Evolutionary conservation across 805 yeast species (phyloP), one percentile per base, ranked within the genome.

Genomic region (Saturnispora kantuleensis): DNA sequence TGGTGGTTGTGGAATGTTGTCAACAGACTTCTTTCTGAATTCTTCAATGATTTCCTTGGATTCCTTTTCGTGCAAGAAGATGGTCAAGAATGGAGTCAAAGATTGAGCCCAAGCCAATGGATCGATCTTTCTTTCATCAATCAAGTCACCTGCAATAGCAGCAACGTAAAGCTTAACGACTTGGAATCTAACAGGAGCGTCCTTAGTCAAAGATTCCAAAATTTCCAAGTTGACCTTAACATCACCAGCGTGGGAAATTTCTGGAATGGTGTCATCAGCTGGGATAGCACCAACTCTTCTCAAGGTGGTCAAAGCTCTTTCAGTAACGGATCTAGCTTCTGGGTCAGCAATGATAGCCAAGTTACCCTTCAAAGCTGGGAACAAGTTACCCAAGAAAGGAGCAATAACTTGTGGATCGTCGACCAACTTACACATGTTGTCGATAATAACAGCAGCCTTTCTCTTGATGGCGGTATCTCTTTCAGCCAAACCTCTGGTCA

Each of bases 401-500:
- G 97, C 99, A 73, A 93, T 95, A 67, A 93, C 94, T 77, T 93
- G 97, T 61, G 98, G 98, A 70, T 93, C 98, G 69, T 93, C 98
- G 76, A 93, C 99, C 73, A 93, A 86, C 76, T 93, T 93, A 85
- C 98, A 93, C 99, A 93, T 93, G 95, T 93, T 93, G 73, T 93
- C 99, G 64, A 90, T 84, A 73, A 93, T 93, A 68, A 93, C 98
- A 60, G 98, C 98, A 65, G 97, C 84, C 79, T 93, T 93, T 81
- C 99, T 89, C 85, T 93, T 93, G 79, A 93, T 93, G 61, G 97
- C 77, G 59, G 99, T 93, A 66, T 93, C 98, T 80, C 98, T 93
- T 79, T 93, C 98, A 65, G 95, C 94, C 68, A 93, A 81, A 90
- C 98, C 98, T 84, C 98, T 90, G 60, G 95, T 80, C 69, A 93